Base-by-base conservation (phyloP, 164 flowering plant genomes). In the Malania oleifera region DNA sequence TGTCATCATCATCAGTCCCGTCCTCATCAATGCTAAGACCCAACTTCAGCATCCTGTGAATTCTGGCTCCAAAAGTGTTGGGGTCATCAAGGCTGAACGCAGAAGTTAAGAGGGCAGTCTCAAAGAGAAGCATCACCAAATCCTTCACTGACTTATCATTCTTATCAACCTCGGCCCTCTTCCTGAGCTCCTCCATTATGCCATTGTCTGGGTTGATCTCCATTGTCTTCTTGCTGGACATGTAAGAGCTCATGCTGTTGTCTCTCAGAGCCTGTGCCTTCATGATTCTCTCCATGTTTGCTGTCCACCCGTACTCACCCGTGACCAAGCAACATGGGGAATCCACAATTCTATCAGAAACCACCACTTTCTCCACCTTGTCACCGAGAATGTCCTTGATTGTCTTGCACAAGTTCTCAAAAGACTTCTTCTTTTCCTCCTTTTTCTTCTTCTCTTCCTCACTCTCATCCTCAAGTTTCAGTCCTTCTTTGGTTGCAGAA, bases 141-240 rank as follows among this genome's bases (percentile, higher is more conserved):
- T 83, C 85, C 72, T 77, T 77, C 56, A 82, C 85, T 0, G 87
- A 80, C 69, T 80, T 82, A 65, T 83, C 88, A 18, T 83, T 78
- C 72, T 80, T 80, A 34, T 78, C 83, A 10, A 52, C 83, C 46
- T 83, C 88, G 0, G 83, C 83, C 22, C 83, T 63, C 78, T 81
- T 83, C 74, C 89, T 77, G 41, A 83, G 69, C 66, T 84, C 86
- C 68, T 84, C 86, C 83, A 84, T 82, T 14, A 84, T 84, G 2
- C 63, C 69, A 57, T 84, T 80, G 15, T 82, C 87, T 0, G 90
- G 90, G 46, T 82, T 84, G 28, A 82, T 84, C 67, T 84, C 90
- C 83, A 84, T 82, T 0, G 85, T 82, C 74, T 82, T 84, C 82
- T 84, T 84, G 73, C 86, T 80, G 0, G 85, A 78, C 90, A 84